Conservation (phyloP, 306 rosid species). For the Vachellia pachyceras region DNA sequence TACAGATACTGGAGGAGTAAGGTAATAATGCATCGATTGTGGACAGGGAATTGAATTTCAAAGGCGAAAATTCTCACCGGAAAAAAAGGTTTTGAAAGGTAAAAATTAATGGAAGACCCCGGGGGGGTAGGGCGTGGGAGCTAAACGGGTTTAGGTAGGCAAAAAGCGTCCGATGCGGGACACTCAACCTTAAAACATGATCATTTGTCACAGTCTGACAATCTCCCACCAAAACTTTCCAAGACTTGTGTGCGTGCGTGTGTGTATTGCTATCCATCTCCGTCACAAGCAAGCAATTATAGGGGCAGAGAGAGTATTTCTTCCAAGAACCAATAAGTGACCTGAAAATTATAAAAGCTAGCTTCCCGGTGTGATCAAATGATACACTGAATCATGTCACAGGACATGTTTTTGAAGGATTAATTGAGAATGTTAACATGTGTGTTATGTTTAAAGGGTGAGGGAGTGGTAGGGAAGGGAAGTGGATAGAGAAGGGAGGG, state of each 20-base stretch:
- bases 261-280: conserved; percentile 25
- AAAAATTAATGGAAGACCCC: not conserved
- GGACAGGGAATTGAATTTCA: not conserved
- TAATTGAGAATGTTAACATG: no score
- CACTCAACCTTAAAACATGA: conserved; percentile 49
- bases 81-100: not conserved
- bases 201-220: conserved; percentile 33
- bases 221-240: not conserved
- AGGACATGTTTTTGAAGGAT: not conserved
- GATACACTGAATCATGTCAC: not conserved
- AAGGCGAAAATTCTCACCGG: no score
- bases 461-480: not conserved
- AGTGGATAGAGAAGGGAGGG: not conserved
- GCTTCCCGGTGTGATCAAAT: not conserved
- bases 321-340: not conserved
- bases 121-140: conserved; percentile 27
- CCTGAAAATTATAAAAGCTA: not conserved
- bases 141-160: conserved; percentile 43
- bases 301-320: not conserved
- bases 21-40: not conserved
- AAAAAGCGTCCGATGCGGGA: conserved; percentile 48
- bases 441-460: no score
- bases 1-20: not conserved
- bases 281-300: not conserved
- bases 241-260: not conserved